A percentile compares a stretch with the other conserved stretches of the same genome.
Evolutionary conservation across 805 yeast genomes (phyloP).

Genomic region (Candida glaebosa): DNA sequence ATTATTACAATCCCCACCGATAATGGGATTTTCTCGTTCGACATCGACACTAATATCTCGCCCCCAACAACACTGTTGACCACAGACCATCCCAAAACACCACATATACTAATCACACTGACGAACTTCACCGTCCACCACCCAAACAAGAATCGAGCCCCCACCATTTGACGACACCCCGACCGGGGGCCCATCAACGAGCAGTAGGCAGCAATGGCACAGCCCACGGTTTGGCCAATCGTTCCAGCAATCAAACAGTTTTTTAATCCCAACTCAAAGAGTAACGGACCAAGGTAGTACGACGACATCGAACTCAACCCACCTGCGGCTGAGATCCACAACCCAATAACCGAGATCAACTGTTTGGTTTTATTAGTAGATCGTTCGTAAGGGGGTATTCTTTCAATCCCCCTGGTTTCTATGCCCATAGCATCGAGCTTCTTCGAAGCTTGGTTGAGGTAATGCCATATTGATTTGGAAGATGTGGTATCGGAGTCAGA

Average conservation of each 20-base stretch:
- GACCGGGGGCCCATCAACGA: slow-evolving; percentile 87
- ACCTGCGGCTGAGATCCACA: slow-evolving; percentile 85
- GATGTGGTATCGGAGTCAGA: background rate
- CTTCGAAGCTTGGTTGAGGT: slow-evolving; percentile 11
- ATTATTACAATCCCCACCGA: slow-evolving; percentile 75
- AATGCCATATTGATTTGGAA: slow-evolving; percentile 7
- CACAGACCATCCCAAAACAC: slow-evolving; percentile 90
- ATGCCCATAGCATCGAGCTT: slow-evolving; percentile 53
- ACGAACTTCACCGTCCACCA: slow-evolving; percentile 81
- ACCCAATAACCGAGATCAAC: slow-evolving; percentile 52
- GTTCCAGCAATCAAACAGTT: slow-evolving; percentile 63
- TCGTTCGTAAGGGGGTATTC: slow-evolving; percentile 66
- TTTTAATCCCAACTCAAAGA: slow-evolving; percentile 65
- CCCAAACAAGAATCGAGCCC: slow-evolving; percentile 77
- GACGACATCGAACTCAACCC: slow-evolving; percentile 89
- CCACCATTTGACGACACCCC: slow-evolving; percentile 86
- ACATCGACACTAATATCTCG: slow-evolving; percentile 65
- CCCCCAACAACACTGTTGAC: slow-evolving; percentile 90
- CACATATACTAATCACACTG: slow-evolving; percentile 66
- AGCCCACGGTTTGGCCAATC: slow-evolving; percentile 63
- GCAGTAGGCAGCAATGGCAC: slow-evolving; percentile 77
- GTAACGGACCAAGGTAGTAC: slow-evolving; percentile 68
- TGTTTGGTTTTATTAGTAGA: slow-evolving; percentile 33
- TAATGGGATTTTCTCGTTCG: slow-evolving; percentile 63
- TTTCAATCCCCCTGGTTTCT: slow-evolving; percentile 76